Base-by-base conservation (phyloP, 805 yeast genomes). In the Komagataella phaffii region DNA sequence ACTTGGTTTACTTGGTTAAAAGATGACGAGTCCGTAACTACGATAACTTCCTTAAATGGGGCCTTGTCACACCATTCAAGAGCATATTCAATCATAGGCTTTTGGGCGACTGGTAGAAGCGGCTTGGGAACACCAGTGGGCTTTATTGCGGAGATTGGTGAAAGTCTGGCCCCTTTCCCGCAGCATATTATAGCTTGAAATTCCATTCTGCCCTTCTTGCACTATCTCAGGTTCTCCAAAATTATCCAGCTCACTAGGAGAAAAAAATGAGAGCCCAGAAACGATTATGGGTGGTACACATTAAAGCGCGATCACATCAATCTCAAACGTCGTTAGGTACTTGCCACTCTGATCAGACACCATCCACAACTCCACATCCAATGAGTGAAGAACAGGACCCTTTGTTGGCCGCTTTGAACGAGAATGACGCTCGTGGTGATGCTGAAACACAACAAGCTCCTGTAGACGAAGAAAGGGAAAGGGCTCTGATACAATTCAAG, bases 61-160 rank as follows among this genome's bases (percentile, higher is more conserved):
- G 95, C 96, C 61, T 76, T 74, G 60, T 82, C 89, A 71, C 98
- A 90, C 98, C 98, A 93, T 58, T 85, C 90, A 43, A 93, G 72
- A 2, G 85, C 95, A 62, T 88, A 85, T 59, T 83, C 83, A 46
- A 93, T 70, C 88, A 93, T 83, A 12, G 96, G 95, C 60, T 77
- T 77, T 64, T 90, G 90, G 6, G 93, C 98, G 43, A 93, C 73
- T 2, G 98, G 98, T 47, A 95, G 67, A 49, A 90, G 70, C 0
- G 97, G 95, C 69, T 93, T 93, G 7, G 95, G 78, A 6, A 76
- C 63, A 17, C 93, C 90, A 2, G 84, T 72, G 14, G 79, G 75
- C 49, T 82, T 70, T 44, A 72, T 73, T 24, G 75, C 70, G 0
- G 90, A 76, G 55, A 91, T 79, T 0, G 98, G 98, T 14, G 78